Evolutionary conservation across 202 grass and related monocot genomes (phyloP), one percentile per base, ranked within the genome.

Genomic region (Digitaria exilis): DNA sequence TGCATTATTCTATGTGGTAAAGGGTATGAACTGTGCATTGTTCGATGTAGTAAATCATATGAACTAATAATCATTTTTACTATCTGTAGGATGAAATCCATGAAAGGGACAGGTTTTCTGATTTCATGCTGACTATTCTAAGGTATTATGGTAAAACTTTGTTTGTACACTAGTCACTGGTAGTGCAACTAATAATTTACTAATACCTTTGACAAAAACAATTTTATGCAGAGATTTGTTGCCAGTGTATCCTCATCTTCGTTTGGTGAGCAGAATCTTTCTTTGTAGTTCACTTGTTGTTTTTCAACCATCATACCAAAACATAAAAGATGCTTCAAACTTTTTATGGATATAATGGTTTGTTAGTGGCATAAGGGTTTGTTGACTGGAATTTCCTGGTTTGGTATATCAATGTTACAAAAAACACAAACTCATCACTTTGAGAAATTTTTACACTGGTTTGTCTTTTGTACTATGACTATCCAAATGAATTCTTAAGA

Each of bases 61-160:
- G 45, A 84, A n/a, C 52, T 89, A 34, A 51, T 49, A 59, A 39
- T 87, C 13, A 15, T 8, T 82, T 71, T 85, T 62, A 24, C 39
- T 79, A 11, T 82, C 61, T 82, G 29, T 85, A 98, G 93, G 96
- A 98, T 87, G 96, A 98, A 95, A 94, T 98, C 84, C 96, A 98
- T 80, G 96, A 98, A 90, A 93, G 96, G 85, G 96, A 98, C 86
- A 95, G 89, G 78, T 98, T 90, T 93, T 98, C 96, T 51, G 96
- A 98, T 93, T 98, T 98, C 82, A 94, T 92, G 83, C 84, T 98
- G 73, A 64, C 93, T 82, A 98, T 98, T 90, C 69, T 98, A 84
- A 98, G 96, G 96, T 98, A 94, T 79, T 73, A 71, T 50, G 42
- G 31, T 70, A 66, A 82, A 87, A 52, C 17, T 60, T 5, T 15